Percentiles rank a stretch among this genome's conserved stretches.
These are phyloP conservation scores for Jacaranda copaia DNA, from an alignment of 257 asterid species.

Conservation along the genomic window DNA sequence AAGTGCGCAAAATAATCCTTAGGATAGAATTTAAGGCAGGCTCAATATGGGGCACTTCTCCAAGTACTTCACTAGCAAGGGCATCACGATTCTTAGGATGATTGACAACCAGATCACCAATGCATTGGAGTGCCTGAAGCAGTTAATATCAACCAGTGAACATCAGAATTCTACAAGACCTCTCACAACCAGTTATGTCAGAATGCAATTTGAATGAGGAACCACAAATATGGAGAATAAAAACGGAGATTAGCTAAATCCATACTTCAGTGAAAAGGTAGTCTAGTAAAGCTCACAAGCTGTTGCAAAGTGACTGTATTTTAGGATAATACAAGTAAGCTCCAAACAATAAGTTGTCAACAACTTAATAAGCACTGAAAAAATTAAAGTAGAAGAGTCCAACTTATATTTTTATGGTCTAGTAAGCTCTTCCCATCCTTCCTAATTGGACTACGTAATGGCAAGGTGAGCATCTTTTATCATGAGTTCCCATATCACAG, in stretches of 20 bases:
- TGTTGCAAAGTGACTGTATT: slow-evolving; percentile 1
- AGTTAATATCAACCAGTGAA: slow-evolving; percentile 30
- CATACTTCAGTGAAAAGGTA: slow-evolving; percentile 7
- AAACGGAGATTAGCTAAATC: neutral
- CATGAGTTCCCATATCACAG: neutral
- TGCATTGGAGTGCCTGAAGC: slow-evolving; percentile 83
- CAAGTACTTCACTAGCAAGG: slow-evolving; percentile 83
- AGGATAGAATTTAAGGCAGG: slow-evolving; percentile 87
- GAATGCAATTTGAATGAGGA: slow-evolving; percentile 19
- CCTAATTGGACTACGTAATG: slow-evolving; percentile 18
- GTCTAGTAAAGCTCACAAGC: neutral
- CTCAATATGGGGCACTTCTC: slow-evolving; percentile 86
- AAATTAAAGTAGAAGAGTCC: neutral
- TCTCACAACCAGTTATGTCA: slow-evolving; percentile 7
- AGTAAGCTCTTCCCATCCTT: neutral
- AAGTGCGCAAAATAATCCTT: slow-evolving; percentile 76
- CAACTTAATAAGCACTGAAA: neutral
- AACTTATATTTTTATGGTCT: slow-evolving; percentile 4
- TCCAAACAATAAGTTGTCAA: slow-evolving; percentile 18
- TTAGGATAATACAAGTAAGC: neutral
- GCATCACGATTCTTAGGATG: slow-evolving; percentile 82
- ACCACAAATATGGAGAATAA: slow-evolving; percentile 12
- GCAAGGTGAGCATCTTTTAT: neutral
- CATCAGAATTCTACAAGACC: slow-evolving; percentile 12
- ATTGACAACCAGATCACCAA: slow-evolving; percentile 74